Conservation (phyloP, 768 basidiomycete genomes). For the Pisolithus albus region DNA sequence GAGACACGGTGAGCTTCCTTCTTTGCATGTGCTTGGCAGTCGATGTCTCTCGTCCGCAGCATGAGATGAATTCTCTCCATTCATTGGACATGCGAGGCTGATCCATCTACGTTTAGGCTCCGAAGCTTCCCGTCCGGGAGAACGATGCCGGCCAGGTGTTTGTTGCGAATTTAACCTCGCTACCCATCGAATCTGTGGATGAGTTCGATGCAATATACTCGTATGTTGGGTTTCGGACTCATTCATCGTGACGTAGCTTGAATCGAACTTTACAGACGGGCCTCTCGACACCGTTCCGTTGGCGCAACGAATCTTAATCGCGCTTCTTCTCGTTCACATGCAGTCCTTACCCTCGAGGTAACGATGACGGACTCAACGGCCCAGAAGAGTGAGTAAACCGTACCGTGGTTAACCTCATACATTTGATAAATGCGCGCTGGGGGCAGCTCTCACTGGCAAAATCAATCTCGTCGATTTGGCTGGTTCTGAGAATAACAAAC, state of each 20-base stretch:
- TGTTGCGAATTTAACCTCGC: conserved; percentile 43
- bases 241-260: neutral
- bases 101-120: conserved; percentile 29
- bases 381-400: conserved; percentile 43
- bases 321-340: conserved; percentile 84
- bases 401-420: neutral
- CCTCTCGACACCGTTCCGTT: conserved; percentile 72
- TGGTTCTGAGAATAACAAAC: conserved; percentile 88
- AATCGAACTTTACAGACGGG: conserved; percentile 40
- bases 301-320: conserved; percentile 83
- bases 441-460: conserved; percentile 60
- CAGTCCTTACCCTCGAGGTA: conserved; percentile 71
- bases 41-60: neutral
- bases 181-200: conserved; percentile 32
- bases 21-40: neutral
- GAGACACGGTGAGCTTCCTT: conserved; percentile 49
- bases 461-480: conserved; percentile 87
- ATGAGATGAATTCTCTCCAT: neutral
- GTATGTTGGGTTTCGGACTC: conserved; percentile 25
- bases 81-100: neutral
- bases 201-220: conserved; percentile 44
- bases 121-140: conserved; percentile 51
- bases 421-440: neutral
- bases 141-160: conserved; percentile 47
- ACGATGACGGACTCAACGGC: conserved; percentile 47